Percentiles rank a stretch among this genome's conserved stretches.
These are phyloP conservation scores for Exophiala spinifera DNA, from an alignment of 2,329 filamentous ascomycete genomes.

Conservation along the genomic window DNA sequence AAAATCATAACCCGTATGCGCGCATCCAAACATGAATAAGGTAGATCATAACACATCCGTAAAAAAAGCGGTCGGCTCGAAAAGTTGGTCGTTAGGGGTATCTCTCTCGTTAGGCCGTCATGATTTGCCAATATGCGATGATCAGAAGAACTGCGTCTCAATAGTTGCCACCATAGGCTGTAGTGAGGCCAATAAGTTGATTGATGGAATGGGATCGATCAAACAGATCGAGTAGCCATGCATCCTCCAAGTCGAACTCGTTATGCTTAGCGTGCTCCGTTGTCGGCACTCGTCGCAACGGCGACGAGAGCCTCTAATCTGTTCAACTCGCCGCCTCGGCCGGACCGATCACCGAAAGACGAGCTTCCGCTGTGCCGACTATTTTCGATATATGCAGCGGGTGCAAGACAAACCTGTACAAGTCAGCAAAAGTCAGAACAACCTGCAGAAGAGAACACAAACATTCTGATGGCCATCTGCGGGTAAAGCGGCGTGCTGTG, in stretches of 20 bases:
- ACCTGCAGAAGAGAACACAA: slow-evolving; percentile 27
- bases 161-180: too few relatives aligned
- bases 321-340: slow-evolving; percentile 41
- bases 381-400: slow-evolving; percentile 19
- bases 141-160: slow-evolving; percentile 20
- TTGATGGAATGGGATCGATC: too few relatives aligned
- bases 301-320: slow-evolving; percentile 51
- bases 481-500: slow-evolving; percentile 37
- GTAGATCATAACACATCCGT: slow-evolving; percentile 11
- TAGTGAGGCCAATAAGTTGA: slow-evolving; percentile 6
- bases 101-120: slow-evolving; percentile 25
- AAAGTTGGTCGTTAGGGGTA: slow-evolving; percentile 21
- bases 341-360: slow-evolving; percentile 22
- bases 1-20: slow-evolving; percentile 10
- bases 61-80: slow-evolving; percentile 5
- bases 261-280: slow-evolving; percentile 27
- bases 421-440: slow-evolving; percentile 36
- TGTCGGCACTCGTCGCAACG: slow-evolving; percentile 49
- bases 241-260: too few relatives aligned
- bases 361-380: slow-evolving; percentile 9
- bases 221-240: too few relatives aligned
- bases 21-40: slow-evolving; percentile 7
- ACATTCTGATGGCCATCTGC: slow-evolving; percentile 41
- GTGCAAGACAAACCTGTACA: slow-evolving; percentile 23
- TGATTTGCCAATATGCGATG: slow-evolving; percentile 18